Evolutionary conservation across 495 filamentous ascomycete genomes (phyloP).

Genomic region (Penicillium silybi): DNA sequence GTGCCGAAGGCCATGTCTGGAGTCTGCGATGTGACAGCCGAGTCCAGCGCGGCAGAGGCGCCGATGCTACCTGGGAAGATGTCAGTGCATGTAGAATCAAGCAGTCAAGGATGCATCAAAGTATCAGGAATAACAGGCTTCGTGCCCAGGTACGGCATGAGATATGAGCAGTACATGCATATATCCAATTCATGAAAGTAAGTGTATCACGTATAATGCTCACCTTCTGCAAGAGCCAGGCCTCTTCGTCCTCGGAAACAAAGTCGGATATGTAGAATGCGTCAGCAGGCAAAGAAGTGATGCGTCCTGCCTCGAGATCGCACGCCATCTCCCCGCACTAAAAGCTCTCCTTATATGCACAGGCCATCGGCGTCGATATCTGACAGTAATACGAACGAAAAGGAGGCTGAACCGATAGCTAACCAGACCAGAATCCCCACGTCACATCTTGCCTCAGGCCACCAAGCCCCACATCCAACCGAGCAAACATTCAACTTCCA

Average conservation of each 20-base stretch:
- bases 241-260: slow-evolving; percentile 73
- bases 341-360: neutral
- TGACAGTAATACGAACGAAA: neutral
- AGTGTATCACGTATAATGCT: slow-evolving; percentile 1
- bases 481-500: slow-evolving; percentile 6
- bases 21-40: slow-evolving; percentile 79
- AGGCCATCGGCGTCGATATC: neutral
- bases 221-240: slow-evolving; percentile 65
- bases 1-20: slow-evolving; percentile 82
- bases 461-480: slow-evolving; percentile 15
- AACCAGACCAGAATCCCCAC: slow-evolving; percentile 5
- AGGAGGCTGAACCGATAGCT: neutral
- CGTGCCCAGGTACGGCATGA: neutral
- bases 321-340: slow-evolving; percentile 3
- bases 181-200: neutral
- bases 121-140: neutral
- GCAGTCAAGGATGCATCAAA: neutral
- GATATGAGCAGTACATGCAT: neutral
- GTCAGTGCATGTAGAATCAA: neutral
- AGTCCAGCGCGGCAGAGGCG: slow-evolving; percentile 78
- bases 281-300: slow-evolving; percentile 56
- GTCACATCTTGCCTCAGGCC: slow-evolving; percentile 24
- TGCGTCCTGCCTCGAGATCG: slow-evolving; percentile 44
- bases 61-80: slow-evolving; percentile 38
- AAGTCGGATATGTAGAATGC: slow-evolving; percentile 90